These are phyloP conservation scores for Leucocoprinus leucothites DNA, from an alignment of 768 basidiomycete species.

Conservation along the genomic window DNA sequence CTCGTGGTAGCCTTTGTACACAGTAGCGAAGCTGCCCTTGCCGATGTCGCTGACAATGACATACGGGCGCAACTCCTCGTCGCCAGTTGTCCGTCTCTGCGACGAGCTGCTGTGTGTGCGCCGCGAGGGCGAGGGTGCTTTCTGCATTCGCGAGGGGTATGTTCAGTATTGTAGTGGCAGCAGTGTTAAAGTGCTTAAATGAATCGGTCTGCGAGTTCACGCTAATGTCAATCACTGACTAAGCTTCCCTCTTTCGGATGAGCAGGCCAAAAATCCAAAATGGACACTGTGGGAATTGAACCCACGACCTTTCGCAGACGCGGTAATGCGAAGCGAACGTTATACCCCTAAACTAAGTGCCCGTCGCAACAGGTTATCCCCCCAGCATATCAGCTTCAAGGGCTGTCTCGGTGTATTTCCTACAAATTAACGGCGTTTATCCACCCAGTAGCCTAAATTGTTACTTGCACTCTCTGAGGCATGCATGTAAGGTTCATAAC, in stretches of 20 bases:
- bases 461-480: too few species aligned
- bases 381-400: too few species aligned
- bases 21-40: slow-evolving; percentile 94
- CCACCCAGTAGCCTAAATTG: too few species aligned
- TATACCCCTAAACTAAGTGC: slow-evolving; percentile 61
- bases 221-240: slow-evolving; percentile 10
- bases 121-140: slow-evolving; percentile 5
- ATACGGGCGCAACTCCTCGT: slow-evolving; percentile 44
- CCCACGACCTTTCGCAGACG: slow-evolving; percentile 53
- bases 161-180: not conserved
- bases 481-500: not conserved
- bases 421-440: too few species aligned
- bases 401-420: too few species aligned
- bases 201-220: slow-evolving; percentile 11
- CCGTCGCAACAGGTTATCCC: slow-evolving; percentile 18
- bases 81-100: not conserved
- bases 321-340: slow-evolving; percentile 50
- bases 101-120: slow-evolving; percentile 1
- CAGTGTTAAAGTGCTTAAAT: slow-evolving; percentile 11
- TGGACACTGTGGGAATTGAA: slow-evolving; percentile 55
- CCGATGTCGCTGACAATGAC: slow-evolving; percentile 75
- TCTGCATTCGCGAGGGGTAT: slow-evolving; percentile 3
- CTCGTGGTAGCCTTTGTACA: slow-evolving; percentile 91
- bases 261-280: slow-evolving; percentile 10
- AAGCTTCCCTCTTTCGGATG: not conserved